Evolutionary conservation across 2,329 filamentous ascomycete genomes (phyloP), one percentile per base, ranked within the genome.

Genomic region (Colletotrichum melonis): DNA sequence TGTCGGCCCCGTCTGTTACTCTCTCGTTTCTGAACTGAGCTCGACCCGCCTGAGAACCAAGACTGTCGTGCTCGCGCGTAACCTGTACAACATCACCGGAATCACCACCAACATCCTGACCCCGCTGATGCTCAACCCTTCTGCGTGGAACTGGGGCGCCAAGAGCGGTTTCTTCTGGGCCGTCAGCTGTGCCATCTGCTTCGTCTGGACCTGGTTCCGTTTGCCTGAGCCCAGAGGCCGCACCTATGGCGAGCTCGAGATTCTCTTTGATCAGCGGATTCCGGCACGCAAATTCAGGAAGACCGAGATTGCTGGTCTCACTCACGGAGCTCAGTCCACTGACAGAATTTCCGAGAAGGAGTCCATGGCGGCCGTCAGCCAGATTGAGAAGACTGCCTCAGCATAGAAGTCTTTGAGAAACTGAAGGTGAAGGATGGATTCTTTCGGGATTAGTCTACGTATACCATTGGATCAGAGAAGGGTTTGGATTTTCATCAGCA

Each of bases 211-310:
- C 0, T 88, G 82, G 72, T 88, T 87, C 76, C 86, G 85, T 22
- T 81, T 89, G 5, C 88, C 88, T 4, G 89, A 91, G 81, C 88
- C 89, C 19, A 86, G 85, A 69, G 88, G 85, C 7, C 84, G 87
- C 49, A 88, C 87, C 0, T 87, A 88, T 64, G 87, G 85, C 49
- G 89, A 91, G 79, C 82, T 91, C 2, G 89, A 91, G 64, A 79
- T 87, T 12, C 79, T 91, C 72, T 91, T 91, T 76, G 86, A 88
- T 75, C 78, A 81, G 28, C 76, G 78, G 11, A 78, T 86, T 11
- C 78, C 82, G 26, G 84, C 87, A 1, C 80, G 85, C 73, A 83
- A 84, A 71, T 88, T 86, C 65, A 78, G 66, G 32, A 70, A 38
- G 28, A 73, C 67, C 0, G 42, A 70, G 8, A 42, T 70, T 2